Percentiles rank a stretch among this genome's conserved stretches.
These are phyloP conservation scores for Claviceps humidiphila DNA, from an alignment of 2,329 filamentous ascomycete species.

Conservation along the genomic window DNA sequence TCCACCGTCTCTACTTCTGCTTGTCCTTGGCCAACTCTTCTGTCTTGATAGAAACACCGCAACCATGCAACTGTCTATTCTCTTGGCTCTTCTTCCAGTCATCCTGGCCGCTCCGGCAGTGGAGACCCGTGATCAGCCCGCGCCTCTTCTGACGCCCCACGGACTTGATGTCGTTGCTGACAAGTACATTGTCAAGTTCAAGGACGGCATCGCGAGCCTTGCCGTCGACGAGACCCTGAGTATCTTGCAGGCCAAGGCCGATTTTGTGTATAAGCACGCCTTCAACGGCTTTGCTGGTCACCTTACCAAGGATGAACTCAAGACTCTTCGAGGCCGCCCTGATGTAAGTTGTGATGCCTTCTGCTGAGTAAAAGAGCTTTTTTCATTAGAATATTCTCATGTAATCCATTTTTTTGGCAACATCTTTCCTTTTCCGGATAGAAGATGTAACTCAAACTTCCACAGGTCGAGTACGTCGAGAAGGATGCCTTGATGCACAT, in stretches of 20 bases:
- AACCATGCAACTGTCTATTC: slow-evolving; percentile 13
- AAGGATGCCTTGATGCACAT: slow-evolving; percentile 20
- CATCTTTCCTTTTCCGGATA: too few species aligned
- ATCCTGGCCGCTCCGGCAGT: slow-evolving; percentile 11
- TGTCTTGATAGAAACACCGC: neutral
- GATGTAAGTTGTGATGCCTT: slow-evolving; percentile 8
- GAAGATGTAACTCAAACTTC: neutral
- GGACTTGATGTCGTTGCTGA: slow-evolving; percentile 11
- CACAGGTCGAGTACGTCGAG: slow-evolving; percentile 23
- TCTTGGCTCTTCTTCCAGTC: slow-evolving; percentile 12
- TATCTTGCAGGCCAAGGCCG: slow-evolving; percentile 10
- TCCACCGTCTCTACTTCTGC: neutral
- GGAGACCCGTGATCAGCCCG: slow-evolving; percentile 13
- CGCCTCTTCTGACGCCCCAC: slow-evolving; percentile 13
- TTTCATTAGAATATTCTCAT: too few species aligned
- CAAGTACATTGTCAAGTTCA: slow-evolving; percentile 20
- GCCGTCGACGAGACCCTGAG: slow-evolving; percentile 8
- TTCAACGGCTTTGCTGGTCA: slow-evolving; percentile 15
- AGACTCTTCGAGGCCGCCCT: slow-evolving; percentile 12
- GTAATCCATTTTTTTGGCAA: too few species aligned
- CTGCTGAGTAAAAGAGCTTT: neutral
- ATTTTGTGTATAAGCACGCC: slow-evolving; percentile 12
- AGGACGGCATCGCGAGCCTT: slow-evolving; percentile 8
- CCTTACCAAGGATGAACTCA: slow-evolving; percentile 10
- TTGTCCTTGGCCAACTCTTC: neutral